Conservation (phyloP, 1,139 yeast species). For the Lodderomyces theae region DNA sequence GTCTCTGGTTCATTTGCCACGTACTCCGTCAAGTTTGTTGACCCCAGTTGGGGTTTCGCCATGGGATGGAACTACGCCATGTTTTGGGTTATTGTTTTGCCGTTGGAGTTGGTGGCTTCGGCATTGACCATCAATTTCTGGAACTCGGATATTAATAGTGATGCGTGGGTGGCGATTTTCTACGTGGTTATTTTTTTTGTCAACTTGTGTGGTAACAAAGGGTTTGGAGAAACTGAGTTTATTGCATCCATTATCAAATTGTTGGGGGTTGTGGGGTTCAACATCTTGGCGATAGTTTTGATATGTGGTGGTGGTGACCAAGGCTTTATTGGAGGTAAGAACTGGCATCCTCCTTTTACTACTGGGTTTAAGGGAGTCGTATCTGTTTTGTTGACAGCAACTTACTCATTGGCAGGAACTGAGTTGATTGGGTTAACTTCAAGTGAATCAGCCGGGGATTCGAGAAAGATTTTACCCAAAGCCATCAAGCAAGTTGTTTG, state of each 20-base stretch:
- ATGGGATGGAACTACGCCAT: constrained; percentile 70
- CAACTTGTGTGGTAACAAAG: constrained; percentile 60
- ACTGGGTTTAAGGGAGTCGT: constrained; percentile 57
- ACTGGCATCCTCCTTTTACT: constrained; percentile 62
- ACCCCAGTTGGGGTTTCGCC: constrained; percentile 74
- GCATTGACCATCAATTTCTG: constrained; percentile 66
- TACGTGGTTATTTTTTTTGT: constrained; percentile 54
- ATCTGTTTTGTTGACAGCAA: constrained; percentile 40
- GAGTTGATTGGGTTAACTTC: constrained; percentile 44
- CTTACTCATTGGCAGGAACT: constrained; percentile 46
- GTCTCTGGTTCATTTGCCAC: constrained; percentile 72
- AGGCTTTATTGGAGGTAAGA: constrained; percentile 53
- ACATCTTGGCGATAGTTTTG: constrained; percentile 65
- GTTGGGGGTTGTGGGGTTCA: constrained; percentile 62
- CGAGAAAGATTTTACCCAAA: constrained; percentile 37
- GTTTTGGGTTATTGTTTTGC: constrained; percentile 68
- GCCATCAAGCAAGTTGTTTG: constrained; percentile 46
- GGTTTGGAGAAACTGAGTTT: constrained; percentile 70
- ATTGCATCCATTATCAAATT: constrained; percentile 59
- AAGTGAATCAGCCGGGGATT: constrained; percentile 37
- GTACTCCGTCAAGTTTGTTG: constrained; percentile 62
- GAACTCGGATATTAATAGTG: constrained; percentile 55
- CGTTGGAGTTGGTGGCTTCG: constrained; percentile 71
- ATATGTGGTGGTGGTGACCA: constrained; percentile 65
- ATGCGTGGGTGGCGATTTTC: constrained; percentile 67